Conservation (phyloP, 2,329 filamentous ascomycete species). For the Fusarium camptoceras region DNA sequence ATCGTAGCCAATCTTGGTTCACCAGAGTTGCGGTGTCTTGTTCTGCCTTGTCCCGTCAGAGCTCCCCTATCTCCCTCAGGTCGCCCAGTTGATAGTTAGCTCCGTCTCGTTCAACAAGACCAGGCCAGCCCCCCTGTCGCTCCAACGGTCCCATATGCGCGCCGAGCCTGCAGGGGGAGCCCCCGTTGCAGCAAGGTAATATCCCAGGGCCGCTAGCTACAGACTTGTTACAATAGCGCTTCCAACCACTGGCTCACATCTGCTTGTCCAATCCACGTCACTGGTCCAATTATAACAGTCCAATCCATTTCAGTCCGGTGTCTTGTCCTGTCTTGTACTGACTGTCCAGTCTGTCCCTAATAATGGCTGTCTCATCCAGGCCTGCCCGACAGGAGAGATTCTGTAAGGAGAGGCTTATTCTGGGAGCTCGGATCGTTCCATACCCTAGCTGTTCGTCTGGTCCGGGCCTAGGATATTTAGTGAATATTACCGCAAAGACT, state of each 20-base stretch:
- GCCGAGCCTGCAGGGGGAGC: slow-evolving; percentile 47
- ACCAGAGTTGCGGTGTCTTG: slow-evolving; percentile 39
- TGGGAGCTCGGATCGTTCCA: slow-evolving; percentile 36
- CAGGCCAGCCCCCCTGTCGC: slow-evolving; percentile 13
- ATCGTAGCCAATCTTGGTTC: background rate
- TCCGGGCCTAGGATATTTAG: slow-evolving; percentile 11
- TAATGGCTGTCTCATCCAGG: background rate
- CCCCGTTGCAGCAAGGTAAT: slow-evolving; percentile 49
- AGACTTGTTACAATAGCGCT: slow-evolving; percentile 44
- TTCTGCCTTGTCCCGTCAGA: slow-evolving; percentile 25
- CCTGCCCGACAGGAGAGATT: slow-evolving; percentile 11
- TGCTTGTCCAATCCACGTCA: slow-evolving; percentile 36
- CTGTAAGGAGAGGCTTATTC: slow-evolving; percentile 36
- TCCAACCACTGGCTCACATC: slow-evolving; percentile 45
- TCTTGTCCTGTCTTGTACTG: background rate
- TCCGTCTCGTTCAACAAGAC: background rate
- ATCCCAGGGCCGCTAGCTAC: slow-evolving; percentile 48
- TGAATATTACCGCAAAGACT: slow-evolving; percentile 16
- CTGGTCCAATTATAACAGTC: slow-evolving; percentile 30
- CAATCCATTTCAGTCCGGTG: background rate
- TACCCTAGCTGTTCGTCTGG: slow-evolving; percentile 29
- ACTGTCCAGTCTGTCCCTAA: background rate
- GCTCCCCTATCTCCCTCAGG: slow-evolving; percentile 37
- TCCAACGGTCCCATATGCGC: slow-evolving; percentile 36
- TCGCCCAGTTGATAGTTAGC: slow-evolving; percentile 14